A percentile compares a stretch with the other conserved stretches of the same genome.
Conservation (phyloP, 805 yeast genomes). For the Ogataea nakhonphanomensis region DNA sequence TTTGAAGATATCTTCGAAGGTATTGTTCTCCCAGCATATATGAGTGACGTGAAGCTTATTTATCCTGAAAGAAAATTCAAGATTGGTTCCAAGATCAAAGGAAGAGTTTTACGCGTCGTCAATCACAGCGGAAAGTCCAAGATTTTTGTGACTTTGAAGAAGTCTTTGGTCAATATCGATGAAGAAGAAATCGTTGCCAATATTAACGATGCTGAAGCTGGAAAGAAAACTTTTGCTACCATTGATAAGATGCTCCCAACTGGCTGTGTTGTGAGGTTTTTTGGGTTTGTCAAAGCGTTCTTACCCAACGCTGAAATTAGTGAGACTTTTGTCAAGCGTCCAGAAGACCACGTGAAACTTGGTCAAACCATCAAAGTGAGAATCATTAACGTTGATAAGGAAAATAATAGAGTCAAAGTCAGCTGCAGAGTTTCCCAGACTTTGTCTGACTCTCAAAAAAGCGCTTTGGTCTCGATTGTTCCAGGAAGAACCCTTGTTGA, state of each 20-base stretch:
- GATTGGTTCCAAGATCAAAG: slow-evolving; percentile 76
- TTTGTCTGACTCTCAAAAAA: slow-evolving; percentile 44
- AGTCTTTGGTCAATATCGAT: slow-evolving; percentile 69
- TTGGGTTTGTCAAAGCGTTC: slow-evolving; percentile 73
- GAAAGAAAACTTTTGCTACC: slow-evolving; percentile 64
- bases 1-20: slow-evolving; percentile 69
- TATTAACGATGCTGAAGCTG: slow-evolving; percentile 39
- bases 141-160: slow-evolving; percentile 71
- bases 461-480: slow-evolving; percentile 43
- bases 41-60: slow-evolving; percentile 78
- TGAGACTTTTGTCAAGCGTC: slow-evolving; percentile 76
- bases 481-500: slow-evolving; percentile 62
- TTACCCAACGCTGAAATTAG: slow-evolving; percentile 86
- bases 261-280: slow-evolving; percentile 84
- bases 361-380: slow-evolving; percentile 84
- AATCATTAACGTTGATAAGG: slow-evolving; percentile 54
- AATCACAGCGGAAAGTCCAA: slow-evolving; percentile 42
- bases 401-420: slow-evolving; percentile 55
- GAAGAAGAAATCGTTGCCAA: slow-evolving; percentile 47
- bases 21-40: slow-evolving; percentile 66
- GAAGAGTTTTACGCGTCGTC: slow-evolving; percentile 58
- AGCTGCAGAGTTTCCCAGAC: slow-evolving; percentile 68
- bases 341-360: slow-evolving; percentile 70
- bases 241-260: slow-evolving; percentile 65
- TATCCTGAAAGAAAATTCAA: slow-evolving; percentile 93